A percentile compares a stretch with the other conserved stretches of the same genome.
Conservation (phyloP, 106 monocot species). For the Dendrobium catenatum region DNA sequence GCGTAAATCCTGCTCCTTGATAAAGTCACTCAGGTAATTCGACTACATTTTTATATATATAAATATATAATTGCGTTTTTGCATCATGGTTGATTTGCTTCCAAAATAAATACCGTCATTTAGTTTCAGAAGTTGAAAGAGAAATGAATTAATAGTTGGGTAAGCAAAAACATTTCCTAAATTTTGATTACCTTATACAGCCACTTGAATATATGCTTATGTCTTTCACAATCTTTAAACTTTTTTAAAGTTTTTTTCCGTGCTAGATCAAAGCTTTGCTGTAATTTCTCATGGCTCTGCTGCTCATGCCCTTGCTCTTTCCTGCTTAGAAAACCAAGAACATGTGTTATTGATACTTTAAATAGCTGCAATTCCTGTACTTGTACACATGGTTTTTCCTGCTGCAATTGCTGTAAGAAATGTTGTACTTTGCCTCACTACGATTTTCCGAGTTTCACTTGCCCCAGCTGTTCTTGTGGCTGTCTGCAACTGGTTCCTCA, state of each 20-base stretch:
- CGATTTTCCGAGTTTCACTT: not conserved
- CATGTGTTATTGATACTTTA: not conserved
- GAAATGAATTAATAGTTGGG: too few species aligned
- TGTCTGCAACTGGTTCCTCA: not conserved
- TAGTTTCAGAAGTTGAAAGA: too few species aligned
- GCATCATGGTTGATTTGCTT: too few species aligned
- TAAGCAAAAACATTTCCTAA: too few species aligned
- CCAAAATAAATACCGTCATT: too few species aligned
- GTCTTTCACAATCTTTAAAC: not conserved
- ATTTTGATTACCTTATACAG: too few species aligned
- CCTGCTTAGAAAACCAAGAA: not conserved
- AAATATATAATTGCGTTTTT: too few species aligned
- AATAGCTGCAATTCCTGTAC: not conserved
- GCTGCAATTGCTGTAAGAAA: not conserved
- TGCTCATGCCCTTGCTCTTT: not conserved
- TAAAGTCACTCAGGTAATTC: not conserved
- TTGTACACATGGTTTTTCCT: not conserved
- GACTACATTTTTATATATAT: not conserved
- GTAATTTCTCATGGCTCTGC: constrained; percentile 1
- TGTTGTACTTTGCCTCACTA: not conserved
- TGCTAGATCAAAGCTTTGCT: not conserved
- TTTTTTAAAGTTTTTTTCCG: not conserved
- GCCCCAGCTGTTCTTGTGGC: not conserved
- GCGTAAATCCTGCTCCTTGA: not conserved
- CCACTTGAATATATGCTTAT: too few species aligned